Conservation (phyloP, 306 rosid species). For the Erythrophleum fordii region DNA sequence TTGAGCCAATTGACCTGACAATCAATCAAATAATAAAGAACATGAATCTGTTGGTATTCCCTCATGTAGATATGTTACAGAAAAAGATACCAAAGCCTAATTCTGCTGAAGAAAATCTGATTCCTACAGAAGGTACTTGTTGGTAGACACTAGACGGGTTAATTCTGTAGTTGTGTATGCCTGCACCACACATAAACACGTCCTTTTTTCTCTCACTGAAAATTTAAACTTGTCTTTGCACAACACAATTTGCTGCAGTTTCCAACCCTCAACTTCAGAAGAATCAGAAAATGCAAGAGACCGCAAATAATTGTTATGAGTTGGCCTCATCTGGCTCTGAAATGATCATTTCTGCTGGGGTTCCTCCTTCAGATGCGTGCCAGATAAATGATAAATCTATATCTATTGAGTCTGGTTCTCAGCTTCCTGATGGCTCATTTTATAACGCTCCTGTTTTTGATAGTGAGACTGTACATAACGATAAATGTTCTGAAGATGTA, state of each 20-base stretch:
- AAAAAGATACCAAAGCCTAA: conserved; percentile 54
- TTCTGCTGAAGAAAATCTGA: conserved; percentile 40
- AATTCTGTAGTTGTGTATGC: conserved; percentile 22
- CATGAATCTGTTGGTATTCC: conserved; percentile 81
- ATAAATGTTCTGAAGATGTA: conserved; percentile 30
- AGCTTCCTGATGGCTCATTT: conserved; percentile 38
- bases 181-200: conserved; percentile 9
- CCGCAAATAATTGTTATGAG: conserved; percentile 36
- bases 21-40: conserved; percentile 61
- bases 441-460: conserved; percentile 26
- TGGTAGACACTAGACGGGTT: conserved; percentile 11
- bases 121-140: conserved; percentile 54
- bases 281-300: conserved; percentile 37
- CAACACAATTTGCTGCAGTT: conserved; percentile 52
- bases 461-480: neutral
- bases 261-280: conserved; percentile 31
- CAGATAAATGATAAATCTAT: conserved; percentile 42
- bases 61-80: conserved; percentile 82
- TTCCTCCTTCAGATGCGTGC: conserved; percentile 31
- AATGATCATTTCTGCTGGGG: conserved; percentile 35
- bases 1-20: conserved; percentile 64
- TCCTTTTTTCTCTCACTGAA: conserved; percentile 19
- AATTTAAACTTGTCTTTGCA: conserved; percentile 24
- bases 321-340: conserved; percentile 40
- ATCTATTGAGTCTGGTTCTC: conserved; percentile 39